Percentiles rank a stretch among this genome's conserved stretches.
Evolutionary conservation across 805 yeast species (phyloP).

Genomic region (Yamadazyma sp.): DNA sequence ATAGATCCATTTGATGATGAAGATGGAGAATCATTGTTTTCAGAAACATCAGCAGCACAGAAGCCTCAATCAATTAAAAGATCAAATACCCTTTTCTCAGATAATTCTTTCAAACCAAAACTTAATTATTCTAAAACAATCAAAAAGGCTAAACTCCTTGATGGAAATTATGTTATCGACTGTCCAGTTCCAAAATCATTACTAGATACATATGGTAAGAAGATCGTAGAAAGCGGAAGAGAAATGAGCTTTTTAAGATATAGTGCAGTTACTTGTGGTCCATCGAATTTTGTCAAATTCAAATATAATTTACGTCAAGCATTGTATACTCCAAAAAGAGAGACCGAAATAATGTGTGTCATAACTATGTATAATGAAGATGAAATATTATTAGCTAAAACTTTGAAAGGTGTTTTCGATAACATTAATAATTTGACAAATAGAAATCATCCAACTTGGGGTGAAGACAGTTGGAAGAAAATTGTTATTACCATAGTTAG

Average conservation of each 20-base stretch:
- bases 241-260: conserved; percentile 88
- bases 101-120: conserved; percentile 37
- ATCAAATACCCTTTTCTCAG: conserved; percentile 10
- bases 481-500: conserved; percentile 85
- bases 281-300: conserved; percentile 57
- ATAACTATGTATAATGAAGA: conserved; percentile 90
- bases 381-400: conserved; percentile 76
- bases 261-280: conserved; percentile 93
- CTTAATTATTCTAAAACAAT: conserved; percentile 42
- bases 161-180: conserved; percentile 44
- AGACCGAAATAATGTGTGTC: conserved; percentile 82
- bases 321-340: conserved; percentile 72
- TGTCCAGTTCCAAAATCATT: conserved; percentile 40
- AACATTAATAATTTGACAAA: conserved; percentile 74
- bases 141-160: conserved; percentile 39
- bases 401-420: conserved; percentile 86
- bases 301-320: conserved; percentile 82
- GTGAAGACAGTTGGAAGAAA: conserved; percentile 93
- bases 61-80: conserved; percentile 21
- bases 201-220: conserved; percentile 32
- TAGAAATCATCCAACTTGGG: conserved; percentile 76
- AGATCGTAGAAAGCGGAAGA: conserved; percentile 35
- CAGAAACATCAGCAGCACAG: conserved; percentile 35
- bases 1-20: conserved; percentile 43
- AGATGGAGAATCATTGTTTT: conserved; percentile 42